Base-by-base conservation (phyloP, 164 flowering plant species). In the Vitis cinerea region DNA sequence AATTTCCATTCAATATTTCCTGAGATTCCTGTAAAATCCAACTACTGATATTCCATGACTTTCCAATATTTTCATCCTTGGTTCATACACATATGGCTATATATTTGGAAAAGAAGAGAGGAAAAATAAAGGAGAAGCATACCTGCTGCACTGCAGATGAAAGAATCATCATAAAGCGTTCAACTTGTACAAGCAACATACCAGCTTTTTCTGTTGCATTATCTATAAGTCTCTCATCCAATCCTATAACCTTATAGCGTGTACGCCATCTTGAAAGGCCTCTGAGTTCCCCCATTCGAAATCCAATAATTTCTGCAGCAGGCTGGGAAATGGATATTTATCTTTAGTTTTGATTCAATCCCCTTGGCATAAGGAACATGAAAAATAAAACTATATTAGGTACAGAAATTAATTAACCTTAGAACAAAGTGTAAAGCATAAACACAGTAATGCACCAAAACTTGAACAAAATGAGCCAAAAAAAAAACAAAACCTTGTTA, bases 211-310 rank as follows among this genome's bases (percentile, higher is more conserved):
- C 98, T 65, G 92, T 85, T 23, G 93, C 92, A 82, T 75, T 68
- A 70, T 84, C 67, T 1, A 86, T 82, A 59, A 93, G 91, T 50
- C 68, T 85, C 78, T 91, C 98, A 84, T 93, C 93, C 78, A 95
- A 74, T 19, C 99, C 99, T 79, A 93, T 84, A 71, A 82, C 84
- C 52, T 79, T 81, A 81, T 65, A 95, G 58, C 97, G 93, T 66
- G 94, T 86, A 65, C 88, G 94, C 98, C 98, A 95, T 77, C 87
- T 90, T 60, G 98, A 93, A 78, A 95, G 91, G 57, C 94, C 99
- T 80, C 90, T 83, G 15, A 95, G 82, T 81, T 93, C 99, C 64
- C 99, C 99, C 79, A 91, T 80, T 83, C 97, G 80, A 77, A 95
- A 95, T 65, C 82, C 97, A 79, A 95, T 87, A 49, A 93, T 83